A percentile compares a stretch with the other conserved stretches of the same genome.
phyloP scores from a whole-genome alignment of 495 filamentous ascomycete genomes.

The Filosporella fistucella region DNA sequence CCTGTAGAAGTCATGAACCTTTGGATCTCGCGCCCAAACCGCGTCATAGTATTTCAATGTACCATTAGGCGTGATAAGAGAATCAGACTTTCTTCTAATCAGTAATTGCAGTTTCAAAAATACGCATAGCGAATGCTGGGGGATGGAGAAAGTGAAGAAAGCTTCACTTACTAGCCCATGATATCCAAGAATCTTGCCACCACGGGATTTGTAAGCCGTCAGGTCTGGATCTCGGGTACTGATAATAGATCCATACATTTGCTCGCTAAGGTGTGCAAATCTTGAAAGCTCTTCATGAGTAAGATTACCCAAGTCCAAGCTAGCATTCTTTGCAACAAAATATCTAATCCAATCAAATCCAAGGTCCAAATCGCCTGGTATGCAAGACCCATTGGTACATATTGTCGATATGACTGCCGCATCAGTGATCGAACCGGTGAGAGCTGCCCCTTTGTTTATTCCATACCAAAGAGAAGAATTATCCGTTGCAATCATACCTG shows the following conservation, averaged over 20 bases:
- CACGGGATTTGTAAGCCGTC: slow-evolving; percentile 33
- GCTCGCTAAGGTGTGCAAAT: not conserved
- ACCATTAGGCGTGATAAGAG: not conserved
- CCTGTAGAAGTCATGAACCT: slow-evolving; percentile 27
- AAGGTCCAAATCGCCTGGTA: not conserved
- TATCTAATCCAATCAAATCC: not conserved
- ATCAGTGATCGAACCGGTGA: not conserved
- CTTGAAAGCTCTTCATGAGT: not conserved
- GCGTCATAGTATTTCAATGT: slow-evolving; percentile 1
- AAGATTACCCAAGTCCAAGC: not conserved
- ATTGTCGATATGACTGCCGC: slow-evolving; percentile 23
- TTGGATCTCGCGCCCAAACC: not conserved
- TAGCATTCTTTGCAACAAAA: not conserved
- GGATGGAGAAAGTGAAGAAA: not conserved
- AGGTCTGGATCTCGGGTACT: slow-evolving; percentile 30
- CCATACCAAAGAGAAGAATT: not conserved
- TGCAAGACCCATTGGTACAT: slow-evolving; percentile 12
- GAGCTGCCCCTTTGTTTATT: not conserved
- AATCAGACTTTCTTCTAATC: slow-evolving; percentile 23
- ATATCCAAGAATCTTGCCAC: slow-evolving; percentile 47
- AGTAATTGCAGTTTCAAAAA: not conserved
- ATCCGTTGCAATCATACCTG: not conserved
- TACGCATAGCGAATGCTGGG: not conserved
- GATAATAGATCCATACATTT: not conserved
- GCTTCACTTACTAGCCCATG: slow-evolving; percentile 41